Percentiles rank a stretch among this genome's conserved stretches.
These are phyloP conservation scores for Aspergillus mulundensis DNA, from an alignment of 495 filamentous ascomycete species.

Conservation along the genomic window DNA sequence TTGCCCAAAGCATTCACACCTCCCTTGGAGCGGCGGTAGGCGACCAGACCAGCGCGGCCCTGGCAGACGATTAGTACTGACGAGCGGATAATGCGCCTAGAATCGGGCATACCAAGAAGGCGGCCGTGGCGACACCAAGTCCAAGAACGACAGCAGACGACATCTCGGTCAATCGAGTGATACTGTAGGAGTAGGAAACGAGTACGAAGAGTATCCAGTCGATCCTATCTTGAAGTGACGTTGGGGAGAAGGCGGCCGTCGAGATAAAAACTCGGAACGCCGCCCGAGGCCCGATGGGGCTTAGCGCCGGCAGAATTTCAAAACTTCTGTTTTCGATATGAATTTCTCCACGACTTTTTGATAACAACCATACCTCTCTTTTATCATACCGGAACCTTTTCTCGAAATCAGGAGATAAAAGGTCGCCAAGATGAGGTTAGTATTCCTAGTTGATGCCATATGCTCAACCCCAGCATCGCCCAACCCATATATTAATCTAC, in stretches of 20 bases:
- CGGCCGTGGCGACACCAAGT: slow-evolving; percentile 71
- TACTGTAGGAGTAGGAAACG: not conserved
- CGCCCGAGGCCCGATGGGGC: slow-evolving; percentile 19
- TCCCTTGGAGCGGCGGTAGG: slow-evolving; percentile 76
- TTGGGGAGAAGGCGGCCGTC: slow-evolving; percentile 14
- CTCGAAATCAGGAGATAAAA: not conserved
- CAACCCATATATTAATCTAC: not conserved
- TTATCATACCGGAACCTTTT: slow-evolving; percentile 2
- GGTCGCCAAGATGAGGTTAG: slow-evolving; percentile 11
- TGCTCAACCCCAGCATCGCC: not conserved
- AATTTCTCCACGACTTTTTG: slow-evolving; percentile 20
- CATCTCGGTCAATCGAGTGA: slow-evolving; percentile 48
- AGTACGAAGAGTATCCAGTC: not conserved
- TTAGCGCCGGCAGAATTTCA: slow-evolving; percentile 22
- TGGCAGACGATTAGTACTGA: slow-evolving; percentile 31
- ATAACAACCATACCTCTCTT: slow-evolving; percentile 1
- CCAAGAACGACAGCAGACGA: slow-evolving; percentile 71
- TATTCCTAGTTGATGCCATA: not conserved
- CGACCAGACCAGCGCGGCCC: slow-evolving; percentile 89
- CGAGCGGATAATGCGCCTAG: not conserved
- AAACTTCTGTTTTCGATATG: slow-evolving; percentile 27
- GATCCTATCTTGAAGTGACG: slow-evolving; percentile 13
- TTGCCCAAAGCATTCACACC: slow-evolving; percentile 75
- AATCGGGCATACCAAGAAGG: slow-evolving; percentile 64
- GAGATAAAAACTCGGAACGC: slow-evolving; percentile 28